Percentiles rank a stretch among this genome's conserved stretches.
phyloP scores from a whole-genome alignment of 2,329 filamentous ascomycete species.

The Apiospora arundinis region DNA sequence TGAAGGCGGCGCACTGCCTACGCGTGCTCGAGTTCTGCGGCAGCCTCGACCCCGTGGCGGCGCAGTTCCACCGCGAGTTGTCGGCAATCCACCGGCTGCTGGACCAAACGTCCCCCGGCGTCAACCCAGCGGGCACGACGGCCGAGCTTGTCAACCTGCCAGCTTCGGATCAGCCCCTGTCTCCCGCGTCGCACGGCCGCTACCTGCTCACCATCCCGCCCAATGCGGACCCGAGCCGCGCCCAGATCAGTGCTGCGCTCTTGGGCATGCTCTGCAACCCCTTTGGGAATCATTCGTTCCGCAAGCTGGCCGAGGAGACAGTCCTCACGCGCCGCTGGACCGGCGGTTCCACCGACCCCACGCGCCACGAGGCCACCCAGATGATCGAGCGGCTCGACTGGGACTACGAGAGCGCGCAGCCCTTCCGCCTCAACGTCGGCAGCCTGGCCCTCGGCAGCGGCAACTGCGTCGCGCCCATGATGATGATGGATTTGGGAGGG shows the following conservation, averaged over 20 bases:
- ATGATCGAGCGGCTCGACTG: conserved; percentile 25
- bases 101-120: not conserved
- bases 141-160: not conserved
- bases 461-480: not conserved
- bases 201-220: conserved; percentile 20
- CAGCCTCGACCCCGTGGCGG: conserved; percentile 22
- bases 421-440: conserved; percentile 19
- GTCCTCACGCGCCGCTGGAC: conserved; percentile 20
- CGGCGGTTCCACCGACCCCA: conserved; percentile 12
- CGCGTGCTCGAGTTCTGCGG: conserved; percentile 26
- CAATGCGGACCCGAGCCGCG: not conserved
- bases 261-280: conserved; percentile 25
- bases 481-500: not conserved
- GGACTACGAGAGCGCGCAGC: conserved; percentile 22
- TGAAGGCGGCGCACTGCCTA: conserved; percentile 36
- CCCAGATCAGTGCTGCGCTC: not conserved
- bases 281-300: conserved; percentile 20
- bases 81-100: not conserved
- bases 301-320: conserved; percentile 13
- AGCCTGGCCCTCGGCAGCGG: conserved; percentile 5
- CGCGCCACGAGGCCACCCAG: conserved; percentile 11
- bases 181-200: not conserved
- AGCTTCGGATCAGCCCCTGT: not conserved
- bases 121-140: not conserved
- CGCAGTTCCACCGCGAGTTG: conserved; percentile 27